phyloP scores from a whole-genome alignment of 495 filamentous ascomycete species.

The Aspergillus leporis region DNA sequence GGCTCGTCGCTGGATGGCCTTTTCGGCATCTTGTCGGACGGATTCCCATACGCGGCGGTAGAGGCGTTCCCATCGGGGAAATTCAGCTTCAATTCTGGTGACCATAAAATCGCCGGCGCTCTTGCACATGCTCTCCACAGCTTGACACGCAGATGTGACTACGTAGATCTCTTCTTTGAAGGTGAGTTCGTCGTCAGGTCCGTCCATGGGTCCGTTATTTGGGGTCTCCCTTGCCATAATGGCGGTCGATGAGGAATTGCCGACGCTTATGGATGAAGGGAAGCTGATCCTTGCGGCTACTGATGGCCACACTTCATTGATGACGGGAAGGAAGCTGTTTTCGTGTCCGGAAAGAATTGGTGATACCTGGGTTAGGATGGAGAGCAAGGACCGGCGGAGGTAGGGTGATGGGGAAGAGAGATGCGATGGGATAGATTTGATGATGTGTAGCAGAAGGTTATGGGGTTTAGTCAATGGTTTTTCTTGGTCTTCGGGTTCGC shows the following conservation, averaged over 20 bases:
- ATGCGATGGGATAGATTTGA: slow-evolving; percentile 75
- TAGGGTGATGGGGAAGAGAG: slow-evolving; percentile 79
- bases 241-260: slow-evolving; percentile 30
- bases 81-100: slow-evolving; percentile 67
- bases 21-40: slow-evolving; percentile 39
- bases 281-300: slow-evolving; percentile 62
- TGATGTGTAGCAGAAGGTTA: slow-evolving; percentile 65
- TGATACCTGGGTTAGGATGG: slow-evolving; percentile 67
- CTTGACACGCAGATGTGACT: slow-evolving; percentile 64
- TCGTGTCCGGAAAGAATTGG: slow-evolving; percentile 71
- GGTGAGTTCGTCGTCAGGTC: slow-evolving; percentile 22
- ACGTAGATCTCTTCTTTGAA: slow-evolving; percentile 73
- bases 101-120: slow-evolving; percentile 80
- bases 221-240: slow-evolving; percentile 22
- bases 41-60: slow-evolving; percentile 43
- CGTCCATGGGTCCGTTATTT: slow-evolving; percentile 9
- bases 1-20: slow-evolving; percentile 32
- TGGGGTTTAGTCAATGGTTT: slow-evolving; percentile 57
- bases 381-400: slow-evolving; percentile 74
- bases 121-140: slow-evolving; percentile 58
- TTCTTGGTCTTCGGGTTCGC: slow-evolving; percentile 52
- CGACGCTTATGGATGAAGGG: slow-evolving; percentile 35
- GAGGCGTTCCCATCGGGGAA: slow-evolving; percentile 54
- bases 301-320: slow-evolving; percentile 87
- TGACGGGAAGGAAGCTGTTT: slow-evolving; percentile 79